Evolutionary conservation across 169 alveolate species (phyloP), one percentile per base, ranked within the genome.

Genomic region (Cyclospora cayetanensis): DNA sequence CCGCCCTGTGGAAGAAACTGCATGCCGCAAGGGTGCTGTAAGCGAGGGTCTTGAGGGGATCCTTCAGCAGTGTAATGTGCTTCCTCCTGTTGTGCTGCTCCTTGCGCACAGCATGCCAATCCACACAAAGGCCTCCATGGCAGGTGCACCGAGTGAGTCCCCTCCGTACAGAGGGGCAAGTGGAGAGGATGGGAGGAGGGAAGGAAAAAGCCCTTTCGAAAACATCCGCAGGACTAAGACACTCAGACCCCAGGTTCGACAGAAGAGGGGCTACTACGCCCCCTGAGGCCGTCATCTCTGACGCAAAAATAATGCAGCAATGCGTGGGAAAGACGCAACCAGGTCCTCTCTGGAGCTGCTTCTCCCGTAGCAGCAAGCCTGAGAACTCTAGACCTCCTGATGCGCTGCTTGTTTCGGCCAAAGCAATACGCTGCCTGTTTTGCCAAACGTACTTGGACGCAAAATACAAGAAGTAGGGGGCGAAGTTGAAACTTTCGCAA

Each of bases 1-100:
- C 60, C 31, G 55, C 63, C 29, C 46, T 35, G 39, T 34, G 43
- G 25, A 27, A 0, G 55, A 53, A 80, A 34, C 52, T n/a, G 52
- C 60, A 15, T 29, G 60, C 77, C 18, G 39, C 42, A 18, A 80
- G 60, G 25, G 41, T 27, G 76, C 29, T 34, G 39, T 80, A 22
- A 4, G 46, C 18, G 55, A 80, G 4, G 29, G 68, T 53, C 42
- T 39, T 52, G 31, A 80, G 25, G 60, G 90, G 90, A 15, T 25
- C 12, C 39, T 43, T 77, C 37, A 83, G 65, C 46, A 83, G 80
- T 0, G 63, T 31, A 63, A 83, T 7, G 68, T n/a, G 25, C 25
- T 53, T 37, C 27, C 90, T 63, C 52, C 55, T 68, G 53, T 20
- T n/a, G 65, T 65, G 80, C 83, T 63, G 91, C 91, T 84, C 80